phyloP scores from a whole-genome alignment of 1,139 yeast genomes.

The Yueomyces sp. region DNA sequence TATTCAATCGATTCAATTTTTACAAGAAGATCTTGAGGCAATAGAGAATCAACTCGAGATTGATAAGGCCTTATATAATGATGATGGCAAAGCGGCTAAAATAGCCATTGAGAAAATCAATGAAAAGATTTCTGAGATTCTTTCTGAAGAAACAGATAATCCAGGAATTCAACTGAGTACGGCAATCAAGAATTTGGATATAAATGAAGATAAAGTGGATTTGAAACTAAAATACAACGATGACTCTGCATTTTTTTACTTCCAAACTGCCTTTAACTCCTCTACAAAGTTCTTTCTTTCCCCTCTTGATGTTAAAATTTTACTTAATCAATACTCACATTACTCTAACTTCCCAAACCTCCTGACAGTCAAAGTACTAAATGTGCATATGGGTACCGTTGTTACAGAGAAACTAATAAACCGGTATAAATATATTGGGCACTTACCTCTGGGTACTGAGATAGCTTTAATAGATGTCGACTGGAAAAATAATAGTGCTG shows the following conservation, averaged over 20 bases:
- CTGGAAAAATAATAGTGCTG: slow-evolving; percentile 42
- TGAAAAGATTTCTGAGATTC: slow-evolving; percentile 25
- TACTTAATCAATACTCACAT: slow-evolving; percentile 48
- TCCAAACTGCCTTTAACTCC: slow-evolving; percentile 64
- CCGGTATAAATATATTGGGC: slow-evolving; percentile 62
- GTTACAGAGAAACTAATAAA: slow-evolving; percentile 40
- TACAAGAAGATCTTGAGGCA: slow-evolving; percentile 27
- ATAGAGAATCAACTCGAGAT: slow-evolving; percentile 46
- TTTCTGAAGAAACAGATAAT: slow-evolving; percentile 3
- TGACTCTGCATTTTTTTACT: slow-evolving; percentile 39
- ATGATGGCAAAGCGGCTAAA: slow-evolving; percentile 43
- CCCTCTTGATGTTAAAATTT: slow-evolving; percentile 64
- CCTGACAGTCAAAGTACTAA: slow-evolving; percentile 52
- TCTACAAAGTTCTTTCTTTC: slow-evolving; percentile 53
- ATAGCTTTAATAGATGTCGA: slow-evolving; percentile 77
- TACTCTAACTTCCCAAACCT: slow-evolving; percentile 59
- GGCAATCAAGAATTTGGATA: not conserved
- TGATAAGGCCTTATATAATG: slow-evolving; percentile 48
- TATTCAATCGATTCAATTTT: slow-evolving; percentile 39
- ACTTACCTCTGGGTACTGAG: slow-evolving; percentile 76
- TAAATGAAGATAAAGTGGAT: slow-evolving; percentile 4
- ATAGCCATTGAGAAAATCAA: slow-evolving; percentile 48
- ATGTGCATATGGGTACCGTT: slow-evolving; percentile 49
- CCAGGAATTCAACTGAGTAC: not conserved
- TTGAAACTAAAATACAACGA: slow-evolving; percentile 21